These are phyloP conservation scores for Rhododendron henanense DNA, from an alignment of 148 eudicot species.

Conservation along the genomic window DNA sequence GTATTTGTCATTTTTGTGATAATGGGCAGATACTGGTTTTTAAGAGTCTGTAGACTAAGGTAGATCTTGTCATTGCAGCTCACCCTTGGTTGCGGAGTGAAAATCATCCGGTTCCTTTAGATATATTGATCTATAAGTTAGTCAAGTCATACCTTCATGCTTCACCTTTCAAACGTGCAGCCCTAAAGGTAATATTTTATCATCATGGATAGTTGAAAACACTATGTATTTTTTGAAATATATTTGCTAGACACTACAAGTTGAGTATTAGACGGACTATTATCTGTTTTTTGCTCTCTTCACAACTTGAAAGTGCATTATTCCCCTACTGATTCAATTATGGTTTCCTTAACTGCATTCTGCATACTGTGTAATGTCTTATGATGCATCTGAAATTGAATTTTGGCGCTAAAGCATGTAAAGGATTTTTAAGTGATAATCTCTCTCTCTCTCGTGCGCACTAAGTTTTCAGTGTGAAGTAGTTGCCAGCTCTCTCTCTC, in stretches of 20 bases:
- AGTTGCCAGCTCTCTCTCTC: background rate
- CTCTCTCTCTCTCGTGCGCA: background rate
- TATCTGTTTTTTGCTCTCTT: background rate
- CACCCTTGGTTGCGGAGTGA: conserved; percentile 47
- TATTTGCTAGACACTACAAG: background rate
- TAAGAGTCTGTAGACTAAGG: background rate
- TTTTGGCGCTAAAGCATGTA: background rate
- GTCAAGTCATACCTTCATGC: conserved; percentile 45
- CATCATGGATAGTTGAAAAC: background rate
- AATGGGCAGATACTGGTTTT: background rate
- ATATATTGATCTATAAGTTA: conserved; percentile 40
- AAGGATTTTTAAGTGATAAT: background rate
- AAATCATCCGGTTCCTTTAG: conserved; percentile 39
- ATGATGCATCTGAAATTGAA: background rate
- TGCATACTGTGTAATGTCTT: background rate
- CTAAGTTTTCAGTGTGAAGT: background rate
- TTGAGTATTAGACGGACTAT: background rate
- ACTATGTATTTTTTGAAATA: background rate
- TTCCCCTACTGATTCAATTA: too few relatives aligned
- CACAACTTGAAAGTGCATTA: background rate
- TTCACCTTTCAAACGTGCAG: conserved; percentile 44
- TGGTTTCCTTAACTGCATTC: background rate
- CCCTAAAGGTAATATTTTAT: conserved; percentile 30
- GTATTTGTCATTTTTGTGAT: background rate
- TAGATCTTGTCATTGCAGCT: conserved; percentile 23